Conservation (phyloP, 2,329 filamentous ascomycete genomes). For the Fusarium sp. region DNA sequence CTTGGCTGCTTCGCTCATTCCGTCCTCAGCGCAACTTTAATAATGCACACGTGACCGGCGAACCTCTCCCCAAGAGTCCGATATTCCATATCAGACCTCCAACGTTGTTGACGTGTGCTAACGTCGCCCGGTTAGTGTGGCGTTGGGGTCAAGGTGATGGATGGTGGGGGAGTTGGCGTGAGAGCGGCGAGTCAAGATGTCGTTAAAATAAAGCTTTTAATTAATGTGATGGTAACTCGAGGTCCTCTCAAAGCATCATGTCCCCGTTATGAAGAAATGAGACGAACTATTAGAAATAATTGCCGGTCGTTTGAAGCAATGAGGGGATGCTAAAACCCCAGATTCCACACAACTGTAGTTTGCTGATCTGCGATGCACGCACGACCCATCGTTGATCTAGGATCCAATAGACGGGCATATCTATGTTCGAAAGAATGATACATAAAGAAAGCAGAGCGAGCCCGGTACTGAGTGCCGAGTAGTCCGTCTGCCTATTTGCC, state of each 20-base stretch:
- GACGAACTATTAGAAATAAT: background rate
- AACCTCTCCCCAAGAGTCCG: background rate
- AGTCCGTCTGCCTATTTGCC: background rate
- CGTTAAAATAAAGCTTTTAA: background rate
- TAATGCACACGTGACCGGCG: conserved; percentile 32
- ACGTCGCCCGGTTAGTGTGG: conserved; percentile 15
- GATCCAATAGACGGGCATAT: background rate
- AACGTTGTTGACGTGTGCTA: conserved; percentile 15
- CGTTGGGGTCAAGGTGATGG: conserved; percentile 3
- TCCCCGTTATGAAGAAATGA: background rate
- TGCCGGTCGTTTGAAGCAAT: background rate
- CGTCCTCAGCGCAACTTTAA: conserved; percentile 1
- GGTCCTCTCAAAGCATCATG: background rate
- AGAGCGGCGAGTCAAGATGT: conserved; percentile 19
- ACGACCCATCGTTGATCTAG: conserved; percentile 18
- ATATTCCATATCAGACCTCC: background rate
- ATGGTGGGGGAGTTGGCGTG: conserved; percentile 19
- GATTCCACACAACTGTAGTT: conserved; percentile 15
- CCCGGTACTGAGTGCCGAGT: background rate
- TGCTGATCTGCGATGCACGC: conserved; percentile 14
- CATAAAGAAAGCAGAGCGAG: background rate
- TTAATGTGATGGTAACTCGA: conserved; percentile 3
- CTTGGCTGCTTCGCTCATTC: conserved; percentile 33
- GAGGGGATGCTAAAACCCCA: conserved; percentile 17
- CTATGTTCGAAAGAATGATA: background rate